Evolutionary conservation across 2,329 filamentous ascomycete genomes (phyloP).

Genomic region (Phialophora chinensis): DNA sequence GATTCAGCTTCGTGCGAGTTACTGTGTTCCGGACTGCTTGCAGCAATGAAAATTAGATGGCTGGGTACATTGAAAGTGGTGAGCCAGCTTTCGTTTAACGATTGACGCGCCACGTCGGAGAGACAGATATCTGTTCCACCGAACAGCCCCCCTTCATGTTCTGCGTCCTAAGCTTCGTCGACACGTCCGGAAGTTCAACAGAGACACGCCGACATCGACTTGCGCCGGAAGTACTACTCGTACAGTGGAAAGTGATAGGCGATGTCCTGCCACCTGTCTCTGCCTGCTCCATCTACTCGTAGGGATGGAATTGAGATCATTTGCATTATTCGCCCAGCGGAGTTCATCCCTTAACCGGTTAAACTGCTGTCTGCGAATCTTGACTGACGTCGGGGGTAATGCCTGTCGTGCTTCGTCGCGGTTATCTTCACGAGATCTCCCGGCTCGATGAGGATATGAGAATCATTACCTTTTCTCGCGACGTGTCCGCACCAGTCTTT

Average conservation of each 20-base stretch:
- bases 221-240: background rate
- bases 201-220: background rate
- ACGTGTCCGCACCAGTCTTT: background rate
- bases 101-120: background rate
- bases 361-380: background rate
- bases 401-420: background rate
- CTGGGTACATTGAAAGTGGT: conserved; percentile 14
- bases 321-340: background rate
- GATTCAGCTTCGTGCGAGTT: conserved; percentile 5
- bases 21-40: background rate
- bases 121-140: conserved; percentile 16
- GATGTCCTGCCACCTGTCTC: background rate
- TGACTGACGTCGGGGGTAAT: background rate
- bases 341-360: background rate
- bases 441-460: background rate
- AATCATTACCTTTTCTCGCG: background rate
- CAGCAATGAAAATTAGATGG: conserved; percentile 17
- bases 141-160: background rate
- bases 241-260: background rate
- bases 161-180: background rate
- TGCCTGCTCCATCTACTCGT: background rate
- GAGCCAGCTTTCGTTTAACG: background rate
- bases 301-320: background rate
- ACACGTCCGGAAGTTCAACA: background rate
- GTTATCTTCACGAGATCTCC: background rate